phyloP scores from a whole-genome alignment of 257 asterid species.

The Petunia secreta region DNA sequence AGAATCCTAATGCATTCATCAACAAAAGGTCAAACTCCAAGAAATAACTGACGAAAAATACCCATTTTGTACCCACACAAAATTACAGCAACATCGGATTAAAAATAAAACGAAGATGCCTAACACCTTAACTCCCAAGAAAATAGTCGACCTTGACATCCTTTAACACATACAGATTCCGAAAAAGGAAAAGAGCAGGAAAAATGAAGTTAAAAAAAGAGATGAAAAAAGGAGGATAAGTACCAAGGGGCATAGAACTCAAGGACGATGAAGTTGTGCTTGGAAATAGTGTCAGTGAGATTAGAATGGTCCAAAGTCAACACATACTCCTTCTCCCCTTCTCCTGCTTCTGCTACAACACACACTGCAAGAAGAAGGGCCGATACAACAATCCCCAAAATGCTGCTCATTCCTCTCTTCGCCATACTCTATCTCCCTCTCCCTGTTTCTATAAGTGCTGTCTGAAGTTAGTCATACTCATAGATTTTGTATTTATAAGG shows the following conservation, averaged over 20 bases:
- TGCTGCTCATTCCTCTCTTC: constrained; percentile 7
- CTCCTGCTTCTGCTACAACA: constrained; percentile 32
- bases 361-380: constrained; percentile 38
- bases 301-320: constrained; percentile 72
- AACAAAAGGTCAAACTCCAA: not conserved
- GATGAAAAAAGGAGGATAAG: not conserved
- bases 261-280: constrained; percentile 64
- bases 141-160: not conserved
- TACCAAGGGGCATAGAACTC: constrained; percentile 89
- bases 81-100: not conserved
- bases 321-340: constrained; percentile 57
- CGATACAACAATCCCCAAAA: constrained; percentile 31
- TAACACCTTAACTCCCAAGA: not conserved
- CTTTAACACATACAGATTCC: constrained; percentile 5
- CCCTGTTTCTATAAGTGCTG: not conserved
- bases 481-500: not conserved
- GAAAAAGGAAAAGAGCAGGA: not conserved
- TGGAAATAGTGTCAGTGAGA: constrained; percentile 52
- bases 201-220: not conserved
- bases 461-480: not conserved
- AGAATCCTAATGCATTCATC: not conserved
- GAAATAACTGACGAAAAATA: not conserved
- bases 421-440: no score
- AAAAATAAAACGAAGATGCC: not conserved
- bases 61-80: not conserved